These are phyloP conservation scores for Ramalina peruviana DNA, from an alignment of 495 filamentous ascomycete genomes.

Conservation along the genomic window DNA sequence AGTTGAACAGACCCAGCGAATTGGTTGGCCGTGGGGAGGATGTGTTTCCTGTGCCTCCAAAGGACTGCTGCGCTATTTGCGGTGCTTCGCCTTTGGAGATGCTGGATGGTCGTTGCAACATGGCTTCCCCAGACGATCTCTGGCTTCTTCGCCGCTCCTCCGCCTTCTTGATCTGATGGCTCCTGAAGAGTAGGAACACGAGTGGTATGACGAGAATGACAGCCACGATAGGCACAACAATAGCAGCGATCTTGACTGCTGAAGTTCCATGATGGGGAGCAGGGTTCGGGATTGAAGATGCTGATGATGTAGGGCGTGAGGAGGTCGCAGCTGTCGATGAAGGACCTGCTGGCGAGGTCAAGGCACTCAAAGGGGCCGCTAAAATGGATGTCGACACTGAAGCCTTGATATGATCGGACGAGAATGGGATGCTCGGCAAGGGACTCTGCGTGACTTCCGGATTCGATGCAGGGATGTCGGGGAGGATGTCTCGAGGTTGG, in stretches of 20 bases:
- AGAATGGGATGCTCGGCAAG: no score
- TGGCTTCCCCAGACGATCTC: conserved; percentile 3
- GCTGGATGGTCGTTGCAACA: conserved; percentile 2
- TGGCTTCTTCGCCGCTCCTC: conserved; percentile 2
- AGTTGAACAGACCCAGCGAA: conserved; percentile 15
- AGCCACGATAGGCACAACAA: conserved; percentile 12
- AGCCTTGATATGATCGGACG: no score
- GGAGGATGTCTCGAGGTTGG: no score
- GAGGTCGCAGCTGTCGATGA: background rate
- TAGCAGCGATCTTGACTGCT: conserved; percentile 7
- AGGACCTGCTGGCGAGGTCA: background rate
- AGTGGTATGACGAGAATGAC: conserved; percentile 11
- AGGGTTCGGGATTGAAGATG: background rate
- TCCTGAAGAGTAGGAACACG: conserved; percentile 7
- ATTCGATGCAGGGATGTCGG: no score
- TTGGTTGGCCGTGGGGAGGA: conserved; percentile 3
- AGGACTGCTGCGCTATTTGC: background rate
- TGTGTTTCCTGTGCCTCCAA: background rate
- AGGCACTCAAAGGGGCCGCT: background rate
- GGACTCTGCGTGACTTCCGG: no score
- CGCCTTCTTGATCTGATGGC: conserved; percentile 2
- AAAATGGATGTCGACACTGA: background rate
- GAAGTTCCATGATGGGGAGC: conserved; percentile 2
- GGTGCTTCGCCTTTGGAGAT: background rate
- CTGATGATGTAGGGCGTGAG: background rate